Evolutionary conservation across 2,329 filamentous ascomycete species (phyloP), one percentile per base, ranked within the genome.

Genomic region (Trematosphaeria pertusa): DNA sequence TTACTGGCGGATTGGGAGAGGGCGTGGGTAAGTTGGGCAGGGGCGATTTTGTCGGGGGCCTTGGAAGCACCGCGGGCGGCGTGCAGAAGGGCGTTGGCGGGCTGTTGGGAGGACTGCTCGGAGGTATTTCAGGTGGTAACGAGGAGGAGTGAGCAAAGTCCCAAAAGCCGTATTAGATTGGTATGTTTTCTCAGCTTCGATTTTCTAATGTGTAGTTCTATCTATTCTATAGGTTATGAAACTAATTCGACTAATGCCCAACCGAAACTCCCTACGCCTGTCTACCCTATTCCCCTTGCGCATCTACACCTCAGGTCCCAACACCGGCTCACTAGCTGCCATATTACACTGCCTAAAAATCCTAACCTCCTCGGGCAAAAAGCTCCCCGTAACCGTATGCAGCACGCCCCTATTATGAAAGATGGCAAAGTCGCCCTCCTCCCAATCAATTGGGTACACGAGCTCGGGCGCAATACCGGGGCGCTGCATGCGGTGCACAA

Each of bases 301-400:
- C n/a, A n/a, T n/a, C n/a, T n/a, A n/a, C n/a, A n/a, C 28, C 15
- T 53, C 52, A 34, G 46, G 52, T 24, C 82, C 83, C 40, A 79
- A 62, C 6, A 84, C 83, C 28, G 80, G 67, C 52, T 79, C 71
- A 48, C 81, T 87, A 3, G 81, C 84, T n/a, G 88, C 87, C 69
- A 91, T 77, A 67, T 92, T 91, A 72, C 88, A 92, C 75, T 92
- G 88, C 52, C 88, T 75, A 65, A 92, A 91, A 49, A 92, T 67
- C 34, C 88, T 74, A 22, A 91, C 83, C 74, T 91, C 87, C n/a
- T 87, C 81, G 37, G 86, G 81, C 6, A 80, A 79, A 70, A 92
- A 91, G 1, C 86, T 85, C 1, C 88, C 88, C 0, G 89, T 87
- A 1, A 92, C 88, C 3, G 82, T 86, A 69, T 93, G 88, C 45